Evolutionary conservation across 352 stramenopile genomes (phyloP), one percentile per base, ranked within the genome.

Genomic region (Phytophthora constricta): DNA sequence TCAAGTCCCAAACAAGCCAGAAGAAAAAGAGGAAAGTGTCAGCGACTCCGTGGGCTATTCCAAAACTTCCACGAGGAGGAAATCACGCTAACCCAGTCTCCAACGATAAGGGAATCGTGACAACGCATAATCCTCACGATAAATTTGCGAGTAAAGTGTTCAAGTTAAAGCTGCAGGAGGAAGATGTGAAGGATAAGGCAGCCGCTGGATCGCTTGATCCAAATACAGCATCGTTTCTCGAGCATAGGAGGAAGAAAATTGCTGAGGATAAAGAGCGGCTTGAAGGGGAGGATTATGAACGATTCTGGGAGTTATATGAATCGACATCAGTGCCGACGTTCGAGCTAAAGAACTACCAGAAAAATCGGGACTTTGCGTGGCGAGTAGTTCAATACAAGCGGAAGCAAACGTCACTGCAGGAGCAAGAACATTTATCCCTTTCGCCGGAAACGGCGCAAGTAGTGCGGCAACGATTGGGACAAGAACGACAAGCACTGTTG

Each of bases 141-240:
- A 7, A 11, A 8, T 72, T 72, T 64, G 28, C 51, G 20, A 58
- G 58, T 31, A 19, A 31, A 48, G 65, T 72, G n/a, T 68, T 68
- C 46, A 72, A 68, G 39, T 34, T 72, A 7, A 72, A 68, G 22
- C n/a, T 68, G 8, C 65, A 60, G 25, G 58, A 72, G 61, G 58
- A 58, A 41, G 52, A 68, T 58, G 23, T 48, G 3, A 58, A 67
- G 13, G 43, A 72, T n/a, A 58, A 59, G 17, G 13, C 31, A 1
- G n/a, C 50, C n/a, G 3, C 9, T 13, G 23, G 31, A 19, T 13
- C 2, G 17, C 41, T 57, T 14, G 45, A 20, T 47, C 33, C 2
- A 17, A 22, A 11, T 20, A 37, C 62, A 14, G 47, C 17, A 19
- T 33, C 25, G 19, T 49, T 68, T 34, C 57, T 31, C 5, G 37